Base-by-base conservation (phyloP, 176 grass and related monocot genomes). In the Zoysia japonica region DNA sequence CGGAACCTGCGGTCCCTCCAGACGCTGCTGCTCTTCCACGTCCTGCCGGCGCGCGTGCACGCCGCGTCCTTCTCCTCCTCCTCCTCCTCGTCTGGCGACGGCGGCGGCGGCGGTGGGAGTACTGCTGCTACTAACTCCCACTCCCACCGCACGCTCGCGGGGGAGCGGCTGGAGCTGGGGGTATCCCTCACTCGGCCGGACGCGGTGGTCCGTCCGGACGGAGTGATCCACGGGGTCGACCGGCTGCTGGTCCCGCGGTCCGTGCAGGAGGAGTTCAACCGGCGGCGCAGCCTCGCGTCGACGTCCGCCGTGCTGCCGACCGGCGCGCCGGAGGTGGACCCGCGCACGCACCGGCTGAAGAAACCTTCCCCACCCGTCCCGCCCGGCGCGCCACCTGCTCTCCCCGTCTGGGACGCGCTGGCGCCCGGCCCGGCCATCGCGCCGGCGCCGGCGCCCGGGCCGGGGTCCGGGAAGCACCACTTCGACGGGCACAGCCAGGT, bases 201-300 rank as follows among this genome's bases (percentile, higher is more conserved):
- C 51, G 94, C 78, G 0, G 85, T 97, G 40, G 49, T 91, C 50
- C 36, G 94, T 0, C 86, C 89, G 0, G 91, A 93, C 19, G 91
- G 94, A 0, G 91, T 97, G 11, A 97, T 97, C 89, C 94, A 97
- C 65, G 94, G 94, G 12, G 88, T 97, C 68, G 88, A 93, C 82
- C 88, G 80, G 62, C 76, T 97, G 9, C 81, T 97, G 0, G 83
- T 97, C 13, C 91, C 88, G 4, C 59, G 78, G 10, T 91, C 91
- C 14, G 88, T 97, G 4, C 93, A 93, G 81, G 93, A 93, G 67
- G 91, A 83, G 70, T 97, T 97, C 86, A 97, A 97, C 86, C 82
- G 84, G 11, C 84, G 91, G 13, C 80, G 88, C 7, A 93, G 81
- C 80, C 90, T 97, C 10, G 91, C 91, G 3, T 62, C 81, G 4